A percentile compares a stretch with the other conserved stretches of the same genome.
phyloP scores from a whole-genome alignment of 2,329 filamentous ascomycete genomes.

The Sporothrix brunneoviolacea region DNA sequence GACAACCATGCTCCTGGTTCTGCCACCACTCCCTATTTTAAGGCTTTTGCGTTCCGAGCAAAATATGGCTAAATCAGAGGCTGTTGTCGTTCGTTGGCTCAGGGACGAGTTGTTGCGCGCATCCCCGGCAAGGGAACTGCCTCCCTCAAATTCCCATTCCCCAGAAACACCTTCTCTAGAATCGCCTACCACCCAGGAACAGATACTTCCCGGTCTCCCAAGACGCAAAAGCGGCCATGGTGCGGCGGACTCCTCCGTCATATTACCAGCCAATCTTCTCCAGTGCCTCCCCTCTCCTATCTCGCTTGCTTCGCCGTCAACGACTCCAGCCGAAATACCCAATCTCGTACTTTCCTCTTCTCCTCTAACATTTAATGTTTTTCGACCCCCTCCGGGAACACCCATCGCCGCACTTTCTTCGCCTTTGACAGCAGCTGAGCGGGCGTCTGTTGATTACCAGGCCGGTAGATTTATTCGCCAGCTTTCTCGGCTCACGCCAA shows the following conservation, averaged over 20 bases:
- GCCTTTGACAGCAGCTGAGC: conserved; percentile 30
- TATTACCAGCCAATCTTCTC: conserved; percentile 20
- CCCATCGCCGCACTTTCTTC: conserved; percentile 31
- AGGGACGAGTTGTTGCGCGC: conserved; percentile 15
- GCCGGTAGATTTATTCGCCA: conserved; percentile 39
- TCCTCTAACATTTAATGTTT: conserved; percentile 33
- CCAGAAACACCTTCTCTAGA: neutral
- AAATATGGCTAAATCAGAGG: conserved; percentile 38
- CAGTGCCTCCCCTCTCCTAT: conserved; percentile 35
- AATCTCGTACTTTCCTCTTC: neutral
- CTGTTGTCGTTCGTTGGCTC: conserved; percentile 40
- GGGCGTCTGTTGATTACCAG: conserved; percentile 37
- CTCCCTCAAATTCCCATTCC: neutral
- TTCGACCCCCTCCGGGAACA: conserved; percentile 31
- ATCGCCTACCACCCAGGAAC: neutral
- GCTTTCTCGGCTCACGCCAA: conserved; percentile 38
- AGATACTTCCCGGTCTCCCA: neutral
- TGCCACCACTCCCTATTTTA: conserved; percentile 36
- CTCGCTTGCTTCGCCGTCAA: conserved; percentile 28
- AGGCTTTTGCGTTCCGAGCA: conserved; percentile 43
- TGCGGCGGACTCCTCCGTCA: neutral
- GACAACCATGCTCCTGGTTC: conserved; percentile 34
- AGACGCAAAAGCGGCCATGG: neutral
- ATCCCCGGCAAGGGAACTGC: neutral
- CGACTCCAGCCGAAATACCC: neutral